Evolutionary conservation across 352 stramenopile genomes (phyloP), one percentile per base, ranked within the genome.

Genomic region (Saprolegnia diclina): DNA sequence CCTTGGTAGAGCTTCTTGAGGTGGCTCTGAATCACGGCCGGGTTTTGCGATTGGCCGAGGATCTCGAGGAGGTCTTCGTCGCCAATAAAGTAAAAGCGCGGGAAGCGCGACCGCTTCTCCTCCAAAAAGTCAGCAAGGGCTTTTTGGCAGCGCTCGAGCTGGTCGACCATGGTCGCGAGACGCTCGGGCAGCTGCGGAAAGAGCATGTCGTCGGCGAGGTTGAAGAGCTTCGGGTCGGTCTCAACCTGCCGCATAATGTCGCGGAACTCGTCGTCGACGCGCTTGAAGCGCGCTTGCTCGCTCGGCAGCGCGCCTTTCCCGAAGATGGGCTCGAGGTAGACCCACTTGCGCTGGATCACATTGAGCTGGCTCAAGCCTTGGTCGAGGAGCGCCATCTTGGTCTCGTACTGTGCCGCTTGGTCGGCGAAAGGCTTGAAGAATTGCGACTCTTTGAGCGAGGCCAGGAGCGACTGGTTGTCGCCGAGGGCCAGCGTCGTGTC

Each of bases 291-390:
- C 24, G 74, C 83, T 52, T 95, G 83, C 72, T 98, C 95, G 0
- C 81, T 86, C 0, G 95, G 94, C 18, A 98, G 78, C 2, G 92
- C 89, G n/a, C 94, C 92, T 66, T 95, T 94, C 4, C 81, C 88
- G 73, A 99, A 98, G 65, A 98, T 98, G 1, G 95, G 94, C 62
- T 98, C 95, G 16, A 98, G 82, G 71, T 98, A 98, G 35, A 98
- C 84, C 95, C 95, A 98, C 73, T 97, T 97, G 52, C 95, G 84
- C 76, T 98, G 95, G 45, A 98, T 95, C 9, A 88, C 54, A 71
- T 97, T 97, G 29, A 98, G 76, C 62, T 93, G 80, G 9, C 77
- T 79, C 0, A 97, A 64, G 18, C 81, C 83, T 32, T 94, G 78
- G 64, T 97, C 89, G 0, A 98, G 72, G 14, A 89, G 64, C 9